Evolutionary conservation across 2,329 filamentous ascomycete genomes (phyloP).

Genomic region (Calonectria henricotiae): DNA sequence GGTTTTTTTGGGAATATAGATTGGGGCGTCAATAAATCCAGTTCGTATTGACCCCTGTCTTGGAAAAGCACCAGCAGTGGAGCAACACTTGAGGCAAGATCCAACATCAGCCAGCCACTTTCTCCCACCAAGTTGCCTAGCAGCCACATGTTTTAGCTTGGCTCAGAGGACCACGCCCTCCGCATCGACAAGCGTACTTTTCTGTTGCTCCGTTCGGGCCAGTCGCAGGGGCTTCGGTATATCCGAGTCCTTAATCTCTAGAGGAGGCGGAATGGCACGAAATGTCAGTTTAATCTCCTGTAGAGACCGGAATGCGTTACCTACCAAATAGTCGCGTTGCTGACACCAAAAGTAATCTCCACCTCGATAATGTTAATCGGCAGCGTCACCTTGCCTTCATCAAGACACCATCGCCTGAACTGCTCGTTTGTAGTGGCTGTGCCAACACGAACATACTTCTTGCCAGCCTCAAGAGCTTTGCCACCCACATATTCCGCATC

Average conservation of each 20-base stretch:
- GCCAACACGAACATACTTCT: constrained; percentile 35
- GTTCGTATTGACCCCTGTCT: too few relatives aligned
- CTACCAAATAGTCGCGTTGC: constrained; percentile 37
- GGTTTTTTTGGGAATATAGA: constrained; percentile 45
- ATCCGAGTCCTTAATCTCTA: constrained; percentile 25
- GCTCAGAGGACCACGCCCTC: too few relatives aligned
- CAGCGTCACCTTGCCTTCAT: constrained; percentile 28
- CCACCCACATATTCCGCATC: constrained; percentile 18
- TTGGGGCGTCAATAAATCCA: too few relatives aligned
- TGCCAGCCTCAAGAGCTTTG: constrained; percentile 14
- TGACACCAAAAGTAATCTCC: constrained; percentile 37
- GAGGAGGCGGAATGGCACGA: constrained; percentile 34
- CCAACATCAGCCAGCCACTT: too few relatives aligned
- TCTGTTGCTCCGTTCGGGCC: constrained; percentile 24
- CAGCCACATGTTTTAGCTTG: too few relatives aligned
- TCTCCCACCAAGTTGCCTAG: too few relatives aligned
- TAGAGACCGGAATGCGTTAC: background rate
- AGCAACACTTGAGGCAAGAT: too few relatives aligned
- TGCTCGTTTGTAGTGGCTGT: constrained; percentile 36
- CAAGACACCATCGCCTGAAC: constrained; percentile 36
- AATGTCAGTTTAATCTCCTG: constrained; percentile 19
- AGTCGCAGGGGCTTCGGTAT: constrained; percentile 32
- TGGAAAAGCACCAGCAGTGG: too few relatives aligned
- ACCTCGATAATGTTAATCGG: constrained; percentile 39
- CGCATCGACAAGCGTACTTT: background rate